phyloP scores from a whole-genome alignment of 1,139 yeast genomes.

The Yamadazyma mexicana region DNA sequence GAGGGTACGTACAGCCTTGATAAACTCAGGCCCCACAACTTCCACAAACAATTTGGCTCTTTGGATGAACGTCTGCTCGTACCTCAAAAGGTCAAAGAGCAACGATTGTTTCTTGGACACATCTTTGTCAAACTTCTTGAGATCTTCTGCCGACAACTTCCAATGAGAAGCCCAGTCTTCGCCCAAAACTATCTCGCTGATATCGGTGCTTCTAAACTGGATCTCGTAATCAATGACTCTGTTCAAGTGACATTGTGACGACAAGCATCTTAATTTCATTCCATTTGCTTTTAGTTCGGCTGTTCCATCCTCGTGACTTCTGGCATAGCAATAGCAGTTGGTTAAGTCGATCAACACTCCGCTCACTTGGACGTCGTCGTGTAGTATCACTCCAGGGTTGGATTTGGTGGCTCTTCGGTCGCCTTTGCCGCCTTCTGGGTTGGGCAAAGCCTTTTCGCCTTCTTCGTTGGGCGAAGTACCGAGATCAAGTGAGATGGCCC shows the following conservation, averaged over 20 bases:
- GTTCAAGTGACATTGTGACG: slow-evolving; percentile 39
- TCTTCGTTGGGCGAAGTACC: slow-evolving; percentile 17
- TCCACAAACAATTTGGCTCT: slow-evolving; percentile 67
- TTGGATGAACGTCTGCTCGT: slow-evolving; percentile 73
- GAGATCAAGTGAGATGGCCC: slow-evolving; percentile 38
- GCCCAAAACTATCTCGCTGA: slow-evolving; percentile 39
- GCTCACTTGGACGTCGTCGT: slow-evolving; percentile 23
- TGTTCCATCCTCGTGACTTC: slow-evolving; percentile 21
- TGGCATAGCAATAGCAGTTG: slow-evolving; percentile 35
- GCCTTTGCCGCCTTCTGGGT: slow-evolving; percentile 9
- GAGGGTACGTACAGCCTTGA: slow-evolving; percentile 49
- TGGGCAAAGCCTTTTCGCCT: slow-evolving; percentile 17
- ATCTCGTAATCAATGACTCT: slow-evolving; percentile 37
- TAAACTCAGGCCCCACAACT: slow-evolving; percentile 43
- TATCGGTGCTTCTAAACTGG: slow-evolving; percentile 32
- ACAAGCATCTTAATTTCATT: slow-evolving; percentile 32
- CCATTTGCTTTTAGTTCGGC: slow-evolving; percentile 9
- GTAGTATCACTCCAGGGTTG: slow-evolving; percentile 25
- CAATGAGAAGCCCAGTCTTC: slow-evolving; percentile 79
- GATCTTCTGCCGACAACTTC: slow-evolving; percentile 60
- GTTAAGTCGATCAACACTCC: slow-evolving; percentile 43
- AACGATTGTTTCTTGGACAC: slow-evolving; percentile 71
- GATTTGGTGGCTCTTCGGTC: slow-evolving; percentile 14
- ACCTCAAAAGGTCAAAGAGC: slow-evolving; percentile 71
- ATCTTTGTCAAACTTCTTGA: slow-evolving; percentile 52